Percentiles rank a stretch among this genome's conserved stretches.
Conservation (phyloP, 805 yeast species). For the Ascoidea rubescens region DNA sequence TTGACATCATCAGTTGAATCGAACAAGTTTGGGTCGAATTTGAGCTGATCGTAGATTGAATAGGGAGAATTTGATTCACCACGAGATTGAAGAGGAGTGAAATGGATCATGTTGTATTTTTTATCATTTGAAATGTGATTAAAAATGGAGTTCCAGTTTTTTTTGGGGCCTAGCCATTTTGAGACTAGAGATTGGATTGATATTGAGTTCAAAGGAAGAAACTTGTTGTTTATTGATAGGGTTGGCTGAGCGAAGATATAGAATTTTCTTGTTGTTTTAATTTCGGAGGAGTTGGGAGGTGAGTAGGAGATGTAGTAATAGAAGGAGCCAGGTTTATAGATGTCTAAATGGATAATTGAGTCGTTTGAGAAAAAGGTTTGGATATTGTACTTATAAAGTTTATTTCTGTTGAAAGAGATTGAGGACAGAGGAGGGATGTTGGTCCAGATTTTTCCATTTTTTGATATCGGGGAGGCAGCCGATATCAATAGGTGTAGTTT, state of each 20-base stretch:
- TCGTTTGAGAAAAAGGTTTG: conserved; percentile 52
- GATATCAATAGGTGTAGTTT: conserved; percentile 48
- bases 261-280: conserved; percentile 40
- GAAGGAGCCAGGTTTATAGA: conserved; percentile 68
- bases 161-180: conserved; percentile 56
- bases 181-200: conserved; percentile 78
- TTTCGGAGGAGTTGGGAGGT: conserved; percentile 14
- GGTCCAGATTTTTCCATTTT: conserved; percentile 59
- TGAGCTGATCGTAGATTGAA: conserved; percentile 76
- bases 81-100: conserved; percentile 82
- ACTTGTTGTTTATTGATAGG: conserved; percentile 38
- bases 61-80: conserved; percentile 91
- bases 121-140: conserved; percentile 40
- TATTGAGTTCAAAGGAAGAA: conserved; percentile 61
- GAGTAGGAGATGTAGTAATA: conserved; percentile 56
- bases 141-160: conserved; percentile 65
- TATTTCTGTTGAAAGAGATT: conserved; percentile 38
- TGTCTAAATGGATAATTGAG: conserved; percentile 40
- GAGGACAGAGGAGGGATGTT: conserved; percentile 43
- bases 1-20: conserved; percentile 38
- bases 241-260: conserved; percentile 68
- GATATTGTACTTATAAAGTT: conserved; percentile 37
- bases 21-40: conserved; percentile 58
- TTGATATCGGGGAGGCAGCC: conserved; percentile 62
- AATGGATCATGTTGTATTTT: conserved; percentile 92